phyloP scores from a whole-genome alignment of 805 yeast species.

The Wickerhamiella domercqiae region DNA sequence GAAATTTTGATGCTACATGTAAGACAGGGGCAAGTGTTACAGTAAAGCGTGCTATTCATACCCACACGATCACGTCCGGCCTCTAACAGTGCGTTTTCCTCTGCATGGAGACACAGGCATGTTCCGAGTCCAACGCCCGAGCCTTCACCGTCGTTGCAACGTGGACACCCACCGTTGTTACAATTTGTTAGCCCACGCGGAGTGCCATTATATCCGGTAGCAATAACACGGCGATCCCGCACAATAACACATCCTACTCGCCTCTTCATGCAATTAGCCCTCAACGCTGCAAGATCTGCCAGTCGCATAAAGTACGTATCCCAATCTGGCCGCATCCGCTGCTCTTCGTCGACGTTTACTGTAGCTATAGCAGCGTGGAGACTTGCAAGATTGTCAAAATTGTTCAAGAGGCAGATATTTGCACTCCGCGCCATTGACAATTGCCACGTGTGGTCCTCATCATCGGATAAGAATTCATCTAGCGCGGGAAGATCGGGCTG shows the following conservation, averaged over 20 bases:
- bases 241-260: slow-evolving; percentile 94
- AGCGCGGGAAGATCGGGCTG: slow-evolving; percentile 25
- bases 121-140: slow-evolving; percentile 59
- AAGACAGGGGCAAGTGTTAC: slow-evolving; percentile 92
- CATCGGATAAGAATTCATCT: slow-evolving; percentile 20
- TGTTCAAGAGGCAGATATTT: slow-evolving; percentile 43
- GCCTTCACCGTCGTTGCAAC: slow-evolving; percentile 57
- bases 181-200: slow-evolving; percentile 81
- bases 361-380: slow-evolving; percentile 28
- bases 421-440: slow-evolving; percentile 35
- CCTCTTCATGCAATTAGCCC: slow-evolving; percentile 95
- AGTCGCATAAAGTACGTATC: slow-evolving; percentile 88
- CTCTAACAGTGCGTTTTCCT: slow-evolving; percentile 87
- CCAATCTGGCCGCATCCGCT: slow-evolving; percentile 82
- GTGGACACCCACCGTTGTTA: slow-evolving; percentile 85
- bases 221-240: slow-evolving; percentile 67
- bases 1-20: slow-evolving; percentile 93
- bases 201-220: slow-evolving; percentile 97
- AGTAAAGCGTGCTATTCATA: slow-evolving; percentile 45
- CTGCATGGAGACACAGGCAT: slow-evolving; percentile 91
- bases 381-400: slow-evolving; percentile 24
- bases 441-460: slow-evolving; percentile 17
- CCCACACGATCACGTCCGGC: slow-evolving; percentile 83
- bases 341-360: slow-evolving; percentile 33
- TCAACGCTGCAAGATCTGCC: slow-evolving; percentile 80